Evolutionary conservation across 257 asterid species (phyloP).

Genomic region (Scutellaria galericulata): DNA sequence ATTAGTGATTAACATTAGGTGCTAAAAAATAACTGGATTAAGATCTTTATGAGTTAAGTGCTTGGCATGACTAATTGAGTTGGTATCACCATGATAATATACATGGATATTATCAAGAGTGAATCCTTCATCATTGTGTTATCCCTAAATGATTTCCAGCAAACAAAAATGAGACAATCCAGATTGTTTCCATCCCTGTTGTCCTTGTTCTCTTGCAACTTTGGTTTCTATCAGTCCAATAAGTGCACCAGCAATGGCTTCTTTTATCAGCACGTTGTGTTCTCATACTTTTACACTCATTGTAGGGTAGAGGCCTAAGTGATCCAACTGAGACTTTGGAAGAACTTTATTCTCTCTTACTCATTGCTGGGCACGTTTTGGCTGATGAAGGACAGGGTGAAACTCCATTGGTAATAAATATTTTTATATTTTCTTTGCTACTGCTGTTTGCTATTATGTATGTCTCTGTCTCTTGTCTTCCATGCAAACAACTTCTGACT

Average conservation of each 20-base stretch:
- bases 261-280: constrained; percentile 22
- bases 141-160: no score
- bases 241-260: constrained; percentile 18
- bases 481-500: constrained; percentile 13
- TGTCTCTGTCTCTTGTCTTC: constrained; percentile 18
- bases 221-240: constrained; percentile 21
- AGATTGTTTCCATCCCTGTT: no score
- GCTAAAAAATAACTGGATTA: no score
- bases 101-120: no score
- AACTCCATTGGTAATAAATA: constrained; percentile 75
- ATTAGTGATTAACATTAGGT: no score
- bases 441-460: constrained; percentile 5
- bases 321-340: constrained; percentile 94
- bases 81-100: no score
- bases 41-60: no score
- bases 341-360: constrained; percentile 89
- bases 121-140: no score
- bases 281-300: constrained; percentile 37
- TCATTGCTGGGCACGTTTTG: constrained; percentile 89
- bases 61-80: no score
- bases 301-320: constrained; percentile 80
- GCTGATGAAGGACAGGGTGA: constrained; percentile 98
- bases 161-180: no score
- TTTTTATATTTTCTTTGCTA: constrained; percentile 18
- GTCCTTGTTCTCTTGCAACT: not conserved